phyloP scores from a whole-genome alignment of 2,329 filamentous ascomycete genomes.

The Monilinia laxa region DNA sequence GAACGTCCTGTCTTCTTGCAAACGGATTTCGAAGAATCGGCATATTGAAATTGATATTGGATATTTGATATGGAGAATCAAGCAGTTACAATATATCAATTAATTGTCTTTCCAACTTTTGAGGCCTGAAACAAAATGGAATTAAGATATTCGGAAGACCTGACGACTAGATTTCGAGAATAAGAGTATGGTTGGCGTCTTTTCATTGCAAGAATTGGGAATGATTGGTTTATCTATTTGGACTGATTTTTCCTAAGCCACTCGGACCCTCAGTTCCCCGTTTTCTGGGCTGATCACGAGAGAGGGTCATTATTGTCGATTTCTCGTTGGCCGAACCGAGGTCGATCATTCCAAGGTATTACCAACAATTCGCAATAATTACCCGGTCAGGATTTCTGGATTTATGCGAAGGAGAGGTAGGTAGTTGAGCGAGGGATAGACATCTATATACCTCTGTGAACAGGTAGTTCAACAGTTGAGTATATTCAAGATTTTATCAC shows the following conservation, averaged over 20 bases:
- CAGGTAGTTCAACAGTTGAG: background rate
- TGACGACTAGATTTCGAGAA: constrained; percentile 1
- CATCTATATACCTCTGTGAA: background rate
- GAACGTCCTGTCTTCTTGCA: constrained; percentile 53
- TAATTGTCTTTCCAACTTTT: constrained; percentile 16
- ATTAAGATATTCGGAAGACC: constrained; percentile 5
- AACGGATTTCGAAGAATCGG: constrained; percentile 62
- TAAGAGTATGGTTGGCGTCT: constrained; percentile 4
- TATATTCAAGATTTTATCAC: background rate
- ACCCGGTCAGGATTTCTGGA: background rate
- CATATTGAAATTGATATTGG: background rate
- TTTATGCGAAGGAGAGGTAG: background rate
- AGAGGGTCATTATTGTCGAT: constrained; percentile 1
- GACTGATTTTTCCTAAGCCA: constrained; percentile 18
- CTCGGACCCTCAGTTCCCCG: constrained; percentile 21
- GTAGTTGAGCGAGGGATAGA: background rate
- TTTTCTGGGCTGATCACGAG: constrained; percentile 23
- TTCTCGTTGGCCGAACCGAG: constrained; percentile 18
- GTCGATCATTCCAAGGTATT: constrained; percentile 11
- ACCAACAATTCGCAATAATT: background rate
- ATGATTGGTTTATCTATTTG: constrained; percentile 12
- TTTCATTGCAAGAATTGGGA: constrained; percentile 4
- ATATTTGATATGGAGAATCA: background rate
- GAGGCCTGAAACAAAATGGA: constrained; percentile 4
- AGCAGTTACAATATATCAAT: constrained; percentile 18